Base-by-base conservation (phyloP, 148 eudicot genomes). In the Fagopyrum tataricum region DNA sequence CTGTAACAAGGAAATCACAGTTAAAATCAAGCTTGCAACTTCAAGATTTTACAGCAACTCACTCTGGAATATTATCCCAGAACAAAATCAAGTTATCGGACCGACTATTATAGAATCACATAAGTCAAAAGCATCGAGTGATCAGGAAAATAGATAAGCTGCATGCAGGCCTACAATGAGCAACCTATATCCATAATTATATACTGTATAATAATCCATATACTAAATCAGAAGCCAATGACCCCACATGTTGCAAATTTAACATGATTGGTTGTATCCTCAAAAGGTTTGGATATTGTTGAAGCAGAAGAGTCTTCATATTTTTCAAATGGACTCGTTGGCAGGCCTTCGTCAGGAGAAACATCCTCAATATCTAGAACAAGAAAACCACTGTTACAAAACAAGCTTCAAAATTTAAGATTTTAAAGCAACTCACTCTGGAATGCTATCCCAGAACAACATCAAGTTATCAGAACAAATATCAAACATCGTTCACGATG, bases 351-450 rank as follows among this genome's bases (percentile, higher is more conserved):
- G 74, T 88, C 97, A 59, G 93, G 96, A 53, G 96, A 84, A 73
- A 95, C 86, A 78, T 95, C 98, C 48, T 83, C 89, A 84, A 95
- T 90, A 70, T 96, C 97, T 91, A 88, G 52, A 91, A 74, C 10
- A 74, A 40, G 76, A 77, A 44, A 52, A 24, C 14, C 9, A 11
- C 39, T 42, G 48, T 39, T 14, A 31, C n/a, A 20, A 40, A 40
- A 7, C 4, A 56, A 56, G 39, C 41, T 72, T 24, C 3, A 2
- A 53, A 52, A 37, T 0, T 52, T 20, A 23, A 72, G 18, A 72
- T 10, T 46, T 26, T 23, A 72, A 59, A 72, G 24, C 23, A 18
- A 49, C 11, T 17, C 48, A n/a, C 13, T 48, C 31, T n/a, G 31
- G 49, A 68, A 41, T 15, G 14, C 9, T 18, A 9, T 3, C 24